phyloP scores from a whole-genome alignment of 129 eudicot genomes.

The Helichrysum umbraculigerum region DNA sequence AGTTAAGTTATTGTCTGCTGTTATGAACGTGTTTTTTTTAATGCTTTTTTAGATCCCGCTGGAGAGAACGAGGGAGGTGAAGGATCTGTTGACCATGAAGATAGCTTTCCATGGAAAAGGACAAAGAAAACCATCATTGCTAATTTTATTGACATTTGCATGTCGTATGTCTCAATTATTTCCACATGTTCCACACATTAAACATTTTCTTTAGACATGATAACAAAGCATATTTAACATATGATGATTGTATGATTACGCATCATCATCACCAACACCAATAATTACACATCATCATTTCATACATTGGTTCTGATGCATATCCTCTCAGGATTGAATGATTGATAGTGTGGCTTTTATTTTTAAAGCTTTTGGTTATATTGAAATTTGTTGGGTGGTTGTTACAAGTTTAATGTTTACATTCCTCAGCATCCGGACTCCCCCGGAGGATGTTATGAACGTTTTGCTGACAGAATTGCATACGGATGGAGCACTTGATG shows the following conservation, averaged over 20 bases:
- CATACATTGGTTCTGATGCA: neutral
- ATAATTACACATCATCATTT: neutral
- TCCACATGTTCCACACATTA: neutral
- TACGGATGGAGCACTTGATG: slow-evolving; percentile 76
- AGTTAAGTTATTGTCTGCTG: neutral
- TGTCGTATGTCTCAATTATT: slow-evolving; percentile 35
- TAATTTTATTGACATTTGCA: slow-evolving; percentile 70
- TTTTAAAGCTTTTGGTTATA: neutral
- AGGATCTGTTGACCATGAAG: slow-evolving; percentile 39
- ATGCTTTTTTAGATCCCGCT: slow-evolving; percentile 30
- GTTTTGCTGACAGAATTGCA: slow-evolving; percentile 73
- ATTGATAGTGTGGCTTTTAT: neutral
- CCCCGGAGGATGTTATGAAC: slow-evolving; percentile 70
- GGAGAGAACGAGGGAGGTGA: slow-evolving; percentile 60
- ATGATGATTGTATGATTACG: neutral
- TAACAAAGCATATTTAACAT: neutral
- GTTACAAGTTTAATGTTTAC: neutral
- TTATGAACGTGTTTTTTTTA: neutral
- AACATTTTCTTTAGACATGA: neutral
- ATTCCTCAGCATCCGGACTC: slow-evolving; percentile 52
- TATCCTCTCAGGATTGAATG: neutral
- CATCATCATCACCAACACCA: no score
- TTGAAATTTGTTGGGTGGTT: neutral
- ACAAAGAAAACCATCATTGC: slow-evolving; percentile 64
- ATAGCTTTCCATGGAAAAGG: slow-evolving; percentile 61